Base-by-base conservation (phyloP, 495 filamentous ascomycete species). In the Neurospora hispaniola region DNA sequence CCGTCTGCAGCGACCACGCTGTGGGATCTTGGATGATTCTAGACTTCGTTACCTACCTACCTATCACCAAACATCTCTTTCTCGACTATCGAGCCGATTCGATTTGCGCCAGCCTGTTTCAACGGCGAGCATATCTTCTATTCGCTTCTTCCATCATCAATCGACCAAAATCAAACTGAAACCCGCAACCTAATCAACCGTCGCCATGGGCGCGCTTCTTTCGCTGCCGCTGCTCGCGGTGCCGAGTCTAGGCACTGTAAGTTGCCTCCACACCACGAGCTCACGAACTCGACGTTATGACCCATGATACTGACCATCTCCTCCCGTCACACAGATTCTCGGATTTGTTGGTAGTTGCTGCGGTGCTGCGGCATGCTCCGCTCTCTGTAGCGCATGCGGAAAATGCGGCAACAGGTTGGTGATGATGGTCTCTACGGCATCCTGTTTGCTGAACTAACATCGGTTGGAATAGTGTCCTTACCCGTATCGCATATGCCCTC, bases 401-500 rank as follows among this genome's bases (percentile, higher is more conserved):
- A 97, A 97, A 80, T 98, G 96, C 81, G 90, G 93, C 70, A 97
- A 95, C 85, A 97, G 94, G 94, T 97, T 70, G 23, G 76, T 73
- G 69, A 72, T 54, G 54, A 66, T 18, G 4, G 27, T 27, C 54
- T 66, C 54, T 9, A 18, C 6, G n/a, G 43, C 43, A 18, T 38
- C 35, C 27, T 23, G 23, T 8, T 46, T 59, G 70, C 27, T 31
- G 43, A 16, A 5, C 69, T 43, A 16, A 43, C 59, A 27, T 40
- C 7, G 11, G 8, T 43, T 39, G 41, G n/a, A 4, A 44, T 76
- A 97, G 94, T 81, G 94, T 97, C 84, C 94, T 94, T 43, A 99
- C 96, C 78, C 91, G 96, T 84, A 97, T 99, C 82, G 94, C 92
- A 78, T 99, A 98, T 82, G 96, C 96, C 76, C 89, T 98, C 79